Conservation (phyloP, 2,329 filamentous ascomycete species). For the Myriosclerotinia scirpicola region DNA sequence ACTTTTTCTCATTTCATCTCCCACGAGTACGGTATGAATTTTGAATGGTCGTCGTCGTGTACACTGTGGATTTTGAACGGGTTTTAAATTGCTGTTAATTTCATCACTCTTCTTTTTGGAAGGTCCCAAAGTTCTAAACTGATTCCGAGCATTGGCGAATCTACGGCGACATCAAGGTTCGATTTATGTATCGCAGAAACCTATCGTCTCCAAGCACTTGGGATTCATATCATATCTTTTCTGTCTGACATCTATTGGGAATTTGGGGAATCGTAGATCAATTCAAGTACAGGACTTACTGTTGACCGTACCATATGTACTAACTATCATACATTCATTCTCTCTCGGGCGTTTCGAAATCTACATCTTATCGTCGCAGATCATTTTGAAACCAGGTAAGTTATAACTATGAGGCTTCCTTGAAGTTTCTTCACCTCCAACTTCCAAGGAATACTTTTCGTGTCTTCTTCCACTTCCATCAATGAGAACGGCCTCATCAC, state of each 20-base stretch:
- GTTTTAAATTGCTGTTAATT: slow-evolving; percentile 14
- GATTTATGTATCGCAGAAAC: no score
- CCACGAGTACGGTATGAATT: not conserved
- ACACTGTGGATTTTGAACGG: not conserved
- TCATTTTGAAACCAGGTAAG: no score
- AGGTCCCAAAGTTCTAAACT: not conserved
- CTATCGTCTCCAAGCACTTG: not conserved
- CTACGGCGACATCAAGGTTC: not conserved
- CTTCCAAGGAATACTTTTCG: no score
- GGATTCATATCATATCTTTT: not conserved
- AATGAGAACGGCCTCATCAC: not conserved
- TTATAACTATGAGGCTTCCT: no score
- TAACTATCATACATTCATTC: no score
- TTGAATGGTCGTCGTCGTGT: slow-evolving; percentile 3
- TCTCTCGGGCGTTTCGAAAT: no score
- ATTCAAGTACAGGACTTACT: no score
- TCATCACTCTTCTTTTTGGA: not conserved
- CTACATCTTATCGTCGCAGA: no score
- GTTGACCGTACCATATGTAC: no score
- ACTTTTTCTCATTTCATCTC: slow-evolving; percentile 4
- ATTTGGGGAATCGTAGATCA: no score
- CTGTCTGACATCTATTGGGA: no score
- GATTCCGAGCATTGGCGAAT: not conserved
- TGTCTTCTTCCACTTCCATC: not conserved
- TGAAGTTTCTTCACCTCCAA: no score